Evolutionary conservation across 2,329 filamentous ascomycete species (phyloP).

Genomic region (Allantophomopsis cytisporea): DNA sequence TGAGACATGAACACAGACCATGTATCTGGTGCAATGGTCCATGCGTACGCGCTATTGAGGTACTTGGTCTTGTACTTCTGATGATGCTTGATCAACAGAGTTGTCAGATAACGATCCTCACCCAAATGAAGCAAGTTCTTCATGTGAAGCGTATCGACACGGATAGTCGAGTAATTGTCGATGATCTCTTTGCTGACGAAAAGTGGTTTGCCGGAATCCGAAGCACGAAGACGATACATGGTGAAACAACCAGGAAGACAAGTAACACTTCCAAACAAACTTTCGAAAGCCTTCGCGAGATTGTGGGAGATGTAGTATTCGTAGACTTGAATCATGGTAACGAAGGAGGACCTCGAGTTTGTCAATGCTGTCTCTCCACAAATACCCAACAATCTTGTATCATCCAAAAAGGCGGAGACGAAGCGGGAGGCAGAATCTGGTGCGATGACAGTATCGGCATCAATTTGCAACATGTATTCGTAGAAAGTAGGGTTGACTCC

Average conservation of each 20-base stretch:
- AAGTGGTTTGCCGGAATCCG: constrained; percentile 86
- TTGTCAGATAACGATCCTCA: constrained; percentile 95
- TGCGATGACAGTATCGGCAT: constrained; percentile 91
- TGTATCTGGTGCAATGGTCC: constrained; percentile 92
- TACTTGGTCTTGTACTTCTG: constrained; percentile 97
- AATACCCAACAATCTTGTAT: constrained; percentile 84
- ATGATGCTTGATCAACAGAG: constrained; percentile 83
- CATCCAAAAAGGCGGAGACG: constrained; percentile 79
- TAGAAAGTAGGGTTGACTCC: constrained; percentile 98
- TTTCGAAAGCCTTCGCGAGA: constrained; percentile 91
- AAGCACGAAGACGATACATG: constrained; percentile 95
- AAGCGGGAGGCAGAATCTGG: constrained; percentile 84
- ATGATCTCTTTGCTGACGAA: constrained; percentile 92
- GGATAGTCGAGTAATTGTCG: constrained; percentile 78
- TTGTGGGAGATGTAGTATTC: constrained; percentile 99
- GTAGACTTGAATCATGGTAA: constrained; percentile 99
- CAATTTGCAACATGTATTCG: constrained; percentile 91
- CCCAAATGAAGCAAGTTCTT: constrained; percentile 95
- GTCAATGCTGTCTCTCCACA: constrained; percentile 91
- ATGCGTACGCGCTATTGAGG: constrained; percentile 80
- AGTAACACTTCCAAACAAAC: constrained; percentile 91
- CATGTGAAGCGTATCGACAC: constrained; percentile 96
- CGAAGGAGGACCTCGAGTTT: constrained; percentile 84
- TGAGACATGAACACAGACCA: constrained; percentile 95
- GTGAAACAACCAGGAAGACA: constrained; percentile 98